Conservation (phyloP, 2,329 filamentous ascomycete genomes). For the Talaromyces atroroseus region DNA sequence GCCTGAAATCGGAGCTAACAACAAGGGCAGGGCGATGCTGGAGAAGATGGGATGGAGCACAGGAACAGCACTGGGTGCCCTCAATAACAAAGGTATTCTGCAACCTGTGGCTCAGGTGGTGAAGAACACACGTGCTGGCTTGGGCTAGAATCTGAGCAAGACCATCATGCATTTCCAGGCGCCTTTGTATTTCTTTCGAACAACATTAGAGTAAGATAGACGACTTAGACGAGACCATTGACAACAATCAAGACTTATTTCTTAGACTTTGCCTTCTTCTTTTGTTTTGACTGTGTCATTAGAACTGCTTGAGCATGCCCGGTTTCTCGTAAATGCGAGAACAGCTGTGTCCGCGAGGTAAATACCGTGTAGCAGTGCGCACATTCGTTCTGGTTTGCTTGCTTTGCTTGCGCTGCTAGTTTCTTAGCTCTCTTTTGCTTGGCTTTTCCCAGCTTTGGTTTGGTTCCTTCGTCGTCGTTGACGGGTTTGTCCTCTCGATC, state of each 20-base stretch:
- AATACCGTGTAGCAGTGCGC: slow-evolving; percentile 73
- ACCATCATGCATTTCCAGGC: no score
- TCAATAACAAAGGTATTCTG: slow-evolving; percentile 81
- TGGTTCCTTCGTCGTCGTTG: slow-evolving; percentile 17
- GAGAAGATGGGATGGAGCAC: slow-evolving; percentile 97
- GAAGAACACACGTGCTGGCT: slow-evolving; percentile 76
- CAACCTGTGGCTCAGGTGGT: slow-evolving; percentile 81
- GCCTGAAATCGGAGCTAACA: slow-evolving; percentile 74
- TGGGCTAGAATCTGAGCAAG: no score
- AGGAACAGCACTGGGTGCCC: slow-evolving; percentile 75
- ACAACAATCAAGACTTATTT: neutral
- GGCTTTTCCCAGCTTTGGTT: slow-evolving; percentile 45
- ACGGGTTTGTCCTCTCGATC: slow-evolving; percentile 34
- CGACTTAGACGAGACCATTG: neutral
- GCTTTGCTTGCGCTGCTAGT: slow-evolving; percentile 33
- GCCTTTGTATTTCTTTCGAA: neutral
- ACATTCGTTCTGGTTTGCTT: slow-evolving; percentile 57
- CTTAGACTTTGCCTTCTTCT: slow-evolving; percentile 11
- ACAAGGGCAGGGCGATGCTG: slow-evolving; percentile 78
- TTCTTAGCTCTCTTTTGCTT: slow-evolving; percentile 50
- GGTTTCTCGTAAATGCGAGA: slow-evolving; percentile 63
- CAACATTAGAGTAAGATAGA: neutral
- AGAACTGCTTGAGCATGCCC: slow-evolving; percentile 55
- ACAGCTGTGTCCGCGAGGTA: slow-evolving; percentile 66
- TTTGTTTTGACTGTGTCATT: slow-evolving; percentile 1